phyloP scores from a whole-genome alignment of 345 rosid genomes.

The Cardiospermum halicacabum region DNA sequence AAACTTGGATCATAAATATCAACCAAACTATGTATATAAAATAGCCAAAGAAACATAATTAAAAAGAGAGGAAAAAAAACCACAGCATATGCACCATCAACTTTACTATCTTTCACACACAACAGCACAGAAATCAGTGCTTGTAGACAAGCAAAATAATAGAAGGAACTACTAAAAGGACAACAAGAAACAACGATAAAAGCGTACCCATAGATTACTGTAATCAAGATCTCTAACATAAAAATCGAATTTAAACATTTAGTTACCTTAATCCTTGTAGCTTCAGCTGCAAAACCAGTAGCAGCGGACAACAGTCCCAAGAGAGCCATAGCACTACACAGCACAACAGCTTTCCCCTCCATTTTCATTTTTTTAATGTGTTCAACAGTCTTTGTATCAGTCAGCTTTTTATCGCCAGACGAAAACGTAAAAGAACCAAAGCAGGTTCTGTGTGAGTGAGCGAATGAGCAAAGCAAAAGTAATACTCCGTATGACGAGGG shows the following conservation, averaged over 20 bases:
- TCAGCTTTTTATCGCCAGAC: neutral
- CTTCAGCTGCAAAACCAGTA: conserved; percentile 91
- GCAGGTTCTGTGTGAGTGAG: too few species aligned
- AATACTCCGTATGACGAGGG: too few species aligned
- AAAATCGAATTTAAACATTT: neutral
- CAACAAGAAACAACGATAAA: neutral
- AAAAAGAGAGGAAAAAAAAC: neutral
- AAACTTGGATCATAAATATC: too few species aligned
- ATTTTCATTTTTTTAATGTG: too few species aligned
- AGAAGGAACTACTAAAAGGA: neutral
- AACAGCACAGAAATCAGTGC: neutral
- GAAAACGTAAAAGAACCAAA: conserved; percentile 17
- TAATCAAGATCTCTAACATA: conserved; percentile 9
- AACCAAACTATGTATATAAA: conserved; percentile 1
- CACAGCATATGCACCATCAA: neutral
- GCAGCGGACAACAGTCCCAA: conserved; percentile 69
- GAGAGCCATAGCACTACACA: conserved; percentile 51
- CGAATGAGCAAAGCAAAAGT: too few species aligned
- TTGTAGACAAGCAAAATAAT: neutral
- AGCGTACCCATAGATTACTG: neutral
- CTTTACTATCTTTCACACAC: neutral
- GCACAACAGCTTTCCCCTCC: conserved; percentile 59
- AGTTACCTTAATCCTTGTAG: conserved; percentile 75
- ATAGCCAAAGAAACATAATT: neutral
- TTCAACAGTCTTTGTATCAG: conserved; percentile 1